Conservation (phyloP, 805 yeast species). For the Wickerhamiella qilinensis region DNA sequence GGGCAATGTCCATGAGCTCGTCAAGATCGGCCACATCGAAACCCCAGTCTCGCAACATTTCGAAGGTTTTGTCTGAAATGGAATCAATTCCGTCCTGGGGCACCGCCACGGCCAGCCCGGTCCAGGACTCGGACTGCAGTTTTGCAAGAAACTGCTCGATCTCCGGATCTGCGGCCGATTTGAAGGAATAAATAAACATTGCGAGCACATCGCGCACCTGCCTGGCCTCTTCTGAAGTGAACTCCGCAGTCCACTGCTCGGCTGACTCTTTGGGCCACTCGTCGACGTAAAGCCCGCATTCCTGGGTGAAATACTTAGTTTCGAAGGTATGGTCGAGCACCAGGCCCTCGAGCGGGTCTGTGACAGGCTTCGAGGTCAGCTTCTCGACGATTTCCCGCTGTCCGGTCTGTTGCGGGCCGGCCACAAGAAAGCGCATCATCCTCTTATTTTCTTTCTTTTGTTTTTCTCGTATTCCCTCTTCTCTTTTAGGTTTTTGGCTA, state of each 20-base stretch:
- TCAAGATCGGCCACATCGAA: slow-evolving; percentile 3
- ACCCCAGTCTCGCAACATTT: slow-evolving; percentile 7
- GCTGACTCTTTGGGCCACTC: slow-evolving; percentile 14
- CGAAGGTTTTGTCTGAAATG: slow-evolving; percentile 5
- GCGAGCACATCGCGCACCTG: slow-evolving; percentile 24
- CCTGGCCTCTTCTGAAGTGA: slow-evolving; percentile 20
- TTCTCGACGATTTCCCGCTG: slow-evolving; percentile 19
- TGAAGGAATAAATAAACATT: slow-evolving; percentile 19
- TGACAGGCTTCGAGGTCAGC: slow-evolving; percentile 18
- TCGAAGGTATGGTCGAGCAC: slow-evolving; percentile 14
- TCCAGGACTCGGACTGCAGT: slow-evolving; percentile 15
- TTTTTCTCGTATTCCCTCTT: no score
- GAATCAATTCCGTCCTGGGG: slow-evolving; percentile 7
- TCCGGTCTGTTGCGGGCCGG: slow-evolving; percentile 22
- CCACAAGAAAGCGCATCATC: slow-evolving; percentile 17
- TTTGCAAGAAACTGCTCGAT: slow-evolving; percentile 11
- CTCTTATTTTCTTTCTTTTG: no score
- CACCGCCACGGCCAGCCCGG: slow-evolving; percentile 17
- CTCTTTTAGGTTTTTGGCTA: no score
- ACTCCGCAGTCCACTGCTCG: slow-evolving; percentile 20
- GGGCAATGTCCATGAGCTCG: slow-evolving; percentile 2
- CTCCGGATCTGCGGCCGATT: slow-evolving; percentile 2
- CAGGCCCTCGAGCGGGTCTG: slow-evolving; percentile 14
- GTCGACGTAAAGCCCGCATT: slow-evolving; percentile 22
- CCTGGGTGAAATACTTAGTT: slow-evolving; percentile 22